Base-by-base conservation (phyloP, 768 basidiomycete species). In the Chalciporus pseudorubinellus region DNA sequence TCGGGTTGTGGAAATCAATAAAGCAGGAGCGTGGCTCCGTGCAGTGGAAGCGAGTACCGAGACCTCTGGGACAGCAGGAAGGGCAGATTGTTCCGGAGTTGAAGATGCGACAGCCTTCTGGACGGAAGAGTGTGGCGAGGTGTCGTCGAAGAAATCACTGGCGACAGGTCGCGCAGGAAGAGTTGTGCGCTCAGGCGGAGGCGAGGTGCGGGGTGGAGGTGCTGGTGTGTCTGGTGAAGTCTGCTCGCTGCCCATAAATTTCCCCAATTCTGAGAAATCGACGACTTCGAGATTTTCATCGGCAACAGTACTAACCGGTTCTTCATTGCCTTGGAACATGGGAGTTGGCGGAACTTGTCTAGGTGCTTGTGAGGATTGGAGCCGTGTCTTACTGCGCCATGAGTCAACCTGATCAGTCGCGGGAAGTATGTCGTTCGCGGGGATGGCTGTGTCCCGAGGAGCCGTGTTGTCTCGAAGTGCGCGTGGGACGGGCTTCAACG, bases 241-340 rank as follows among this genome's bases (percentile, higher is more conserved):
- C 13, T 63, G 45, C 24, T 68, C 67, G 42, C 70, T 70, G 24
- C 79, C 83, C 11, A 87, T 74, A 52, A 92, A 80, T 69, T 81
- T 85, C 39, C 76, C 86, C 64, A 91, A 74, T 42, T 92, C 89
- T 3, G 79, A 79, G 58, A 90, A 92, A 60, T 92, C 89, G 7
- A 92, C 80, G n/a, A 87, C 79, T 60, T 91, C 89, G 3, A 91
- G 75, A 48, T 83, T 78, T 58, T 85, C 87, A 19, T 77, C 80
- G 4, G 75, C 66, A 48, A 70, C 67, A 38, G 74, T 67, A 16
- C 71, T 70, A n/a, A 86, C 54, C 10, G 65, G 53, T 33, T 63
- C 69, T 16, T 66, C 66, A n/a, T 66, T 52, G 39, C 68, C 72
- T 22, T 68, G 65, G 10, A 77, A 59, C 26, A 68, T 34, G 14